Evolutionary conservation across 1,284 basidiomycete species (phyloP), one percentile per base, ranked within the genome.

Genomic region (Inonotus obliquus): DNA sequence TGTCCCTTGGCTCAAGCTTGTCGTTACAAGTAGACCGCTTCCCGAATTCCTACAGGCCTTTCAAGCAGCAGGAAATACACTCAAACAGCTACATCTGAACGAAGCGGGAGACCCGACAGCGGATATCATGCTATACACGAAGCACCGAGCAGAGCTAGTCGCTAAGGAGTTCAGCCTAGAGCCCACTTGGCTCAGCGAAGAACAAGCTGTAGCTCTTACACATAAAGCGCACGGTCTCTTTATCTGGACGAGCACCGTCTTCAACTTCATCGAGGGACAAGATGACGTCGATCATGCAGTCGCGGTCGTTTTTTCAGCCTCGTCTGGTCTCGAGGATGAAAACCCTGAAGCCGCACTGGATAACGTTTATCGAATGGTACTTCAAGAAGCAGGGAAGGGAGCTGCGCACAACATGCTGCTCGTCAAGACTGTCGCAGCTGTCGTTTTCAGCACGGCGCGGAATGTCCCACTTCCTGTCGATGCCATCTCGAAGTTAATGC

Each of bases 181-280:
- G 69, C n/a, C n/a, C n/a, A 58, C 65, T 66, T 35, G 59, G 69
- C 21, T 58, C 58, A 13, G 53, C 53, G 37, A 52, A 47, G n/a
- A 21, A 7, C 66, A 69, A 25, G 44, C 69, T 11, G 61, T 65
- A 10, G 39, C 41, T 35, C 62, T 72, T 23, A 65, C 69, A 14
- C 37, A 65, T 25, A 69, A 65, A 37, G 63, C 70, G 2, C 60
- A 63, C 19, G 68, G 69, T 4, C 58, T 72, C 14, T 72, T 72
- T 48, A 72, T 72, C 21, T 72, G 70, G 56, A 66, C 70, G 7
- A 60, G 63, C 23, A 72, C 71, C 1, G 69, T 71, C 32, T 61
- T 71, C 56, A 70, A 68, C 58, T 68, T 68, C 32, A 57, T 72
- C 19, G 51, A 59, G 14, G 25, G 2, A 13, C 41, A 45, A 14